These are phyloP conservation scores for Aspergillus spinulosporus DNA, from an alignment of 2,329 filamentous ascomycete species.

Conservation along the genomic window DNA sequence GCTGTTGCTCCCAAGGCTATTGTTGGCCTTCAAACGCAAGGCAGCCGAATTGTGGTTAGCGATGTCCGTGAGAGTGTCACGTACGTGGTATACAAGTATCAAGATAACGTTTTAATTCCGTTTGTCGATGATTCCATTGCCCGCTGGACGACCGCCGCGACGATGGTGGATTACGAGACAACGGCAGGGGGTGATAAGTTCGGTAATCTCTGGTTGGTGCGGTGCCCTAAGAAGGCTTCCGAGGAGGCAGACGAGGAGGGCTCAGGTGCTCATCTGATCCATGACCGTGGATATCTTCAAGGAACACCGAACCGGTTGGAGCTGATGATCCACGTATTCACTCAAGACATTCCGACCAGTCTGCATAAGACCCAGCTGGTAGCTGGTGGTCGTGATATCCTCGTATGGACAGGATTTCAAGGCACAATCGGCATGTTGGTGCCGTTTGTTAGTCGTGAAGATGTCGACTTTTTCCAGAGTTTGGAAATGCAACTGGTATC, in stretches of 20 bases:
- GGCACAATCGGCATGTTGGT: slow-evolving; percentile 92
- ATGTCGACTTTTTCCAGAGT: slow-evolving; percentile 96
- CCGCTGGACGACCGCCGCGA: slow-evolving; percentile 84
- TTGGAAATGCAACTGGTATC: slow-evolving; percentile 83
- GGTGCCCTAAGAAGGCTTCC: slow-evolving; percentile 81
- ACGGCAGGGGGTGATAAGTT: slow-evolving; percentile 96
- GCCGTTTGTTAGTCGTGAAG: slow-evolving; percentile 86
- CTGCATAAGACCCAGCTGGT: slow-evolving; percentile 87
- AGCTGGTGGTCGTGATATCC: slow-evolving; percentile 83
- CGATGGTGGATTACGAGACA: slow-evolving; percentile 98
- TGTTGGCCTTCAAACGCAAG: slow-evolving; percentile 83
- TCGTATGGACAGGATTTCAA: slow-evolving; percentile 92
- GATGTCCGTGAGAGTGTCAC: slow-evolving; percentile 91
- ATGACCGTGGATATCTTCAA: slow-evolving; percentile 86
- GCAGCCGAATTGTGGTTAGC: slow-evolving; percentile 84
- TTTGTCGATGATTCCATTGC: slow-evolving; percentile 92
- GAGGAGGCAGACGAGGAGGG: slow-evolving; percentile 91
- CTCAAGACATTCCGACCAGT: slow-evolving; percentile 88
- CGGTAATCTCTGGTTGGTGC: slow-evolving; percentile 90
- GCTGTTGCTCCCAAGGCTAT: slow-evolving; percentile 80
- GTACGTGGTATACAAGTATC: slow-evolving; percentile 89
- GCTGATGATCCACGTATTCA: slow-evolving; percentile 83
- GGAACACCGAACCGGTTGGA: slow-evolving; percentile 82
- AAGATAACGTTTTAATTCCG: slow-evolving; percentile 86
- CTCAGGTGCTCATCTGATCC: slow-evolving; percentile 83